Conservation (phyloP, 169 alveolate genomes). For the Eimeria acervulina region DNA sequence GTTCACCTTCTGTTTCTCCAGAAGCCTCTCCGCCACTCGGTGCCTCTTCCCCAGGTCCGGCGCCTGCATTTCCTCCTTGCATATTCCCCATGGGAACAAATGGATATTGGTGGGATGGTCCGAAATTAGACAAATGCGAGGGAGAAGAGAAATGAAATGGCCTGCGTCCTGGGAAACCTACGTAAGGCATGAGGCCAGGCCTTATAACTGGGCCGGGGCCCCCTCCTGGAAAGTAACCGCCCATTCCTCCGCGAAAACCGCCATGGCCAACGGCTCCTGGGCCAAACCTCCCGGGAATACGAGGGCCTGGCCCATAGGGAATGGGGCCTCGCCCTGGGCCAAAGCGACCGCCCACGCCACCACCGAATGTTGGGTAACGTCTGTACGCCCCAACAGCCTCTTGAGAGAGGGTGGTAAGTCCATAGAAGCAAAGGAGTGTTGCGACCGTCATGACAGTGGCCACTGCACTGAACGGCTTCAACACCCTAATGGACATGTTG, state of each 20-base stretch:
- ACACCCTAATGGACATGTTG: neutral
- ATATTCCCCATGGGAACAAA: constrained; percentile 16
- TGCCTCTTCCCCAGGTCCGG: neutral
- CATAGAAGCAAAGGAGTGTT: neutral
- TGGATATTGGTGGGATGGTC: constrained; percentile 24
- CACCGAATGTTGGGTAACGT: neutral
- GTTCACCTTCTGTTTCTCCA: neutral
- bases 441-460: neutral
- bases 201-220: neutral
- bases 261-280: neutral
- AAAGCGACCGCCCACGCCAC: neutral
- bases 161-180: neutral
- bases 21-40: neutral
- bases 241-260: neutral
- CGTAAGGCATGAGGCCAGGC: neutral
- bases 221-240: neutral
- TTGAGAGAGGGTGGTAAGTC: neutral
- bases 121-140: constrained; percentile 34
- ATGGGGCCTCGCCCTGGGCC: constrained; percentile 8
- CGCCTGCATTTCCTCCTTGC: neutral
- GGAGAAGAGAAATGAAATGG: neutral
- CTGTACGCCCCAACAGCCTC: neutral
- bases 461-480: constrained; percentile 3
- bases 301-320: neutral
- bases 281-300: neutral